A percentile compares a stretch with the other conserved stretches of the same genome.
Conservation (phyloP, 805 yeast species). For the Starmerella stigmatis region DNA sequence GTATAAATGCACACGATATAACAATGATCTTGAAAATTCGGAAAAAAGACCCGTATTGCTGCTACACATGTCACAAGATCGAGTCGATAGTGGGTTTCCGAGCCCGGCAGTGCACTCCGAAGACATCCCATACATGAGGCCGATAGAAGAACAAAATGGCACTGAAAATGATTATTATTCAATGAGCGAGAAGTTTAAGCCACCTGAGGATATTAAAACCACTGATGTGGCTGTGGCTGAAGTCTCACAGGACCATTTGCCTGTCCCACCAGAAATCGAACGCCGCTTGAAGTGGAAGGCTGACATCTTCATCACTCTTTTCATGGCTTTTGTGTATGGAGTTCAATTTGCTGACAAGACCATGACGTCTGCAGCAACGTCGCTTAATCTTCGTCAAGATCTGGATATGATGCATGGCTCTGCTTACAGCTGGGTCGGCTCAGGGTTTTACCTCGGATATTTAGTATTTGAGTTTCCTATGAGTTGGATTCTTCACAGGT, state of each 20-base stretch:
- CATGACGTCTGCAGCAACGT: constrained; percentile 10
- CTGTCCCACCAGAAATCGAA: constrained; percentile 5
- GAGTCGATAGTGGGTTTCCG: too few species aligned
- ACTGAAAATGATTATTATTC: too few species aligned
- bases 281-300: constrained; percentile 10
- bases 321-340: constrained; percentile 12
- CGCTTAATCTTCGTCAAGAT: constrained; percentile 7
- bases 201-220: neutral
- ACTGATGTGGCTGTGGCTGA: neutral
- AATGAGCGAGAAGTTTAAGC: too few species aligned
- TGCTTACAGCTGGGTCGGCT: constrained; percentile 38
- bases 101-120: too few species aligned
- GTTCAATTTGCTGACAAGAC: constrained; percentile 15
- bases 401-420: constrained; percentile 9
- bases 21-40: too few species aligned
- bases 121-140: too few species aligned
- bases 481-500: constrained; percentile 38
- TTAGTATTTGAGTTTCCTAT: constrained; percentile 46
- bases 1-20: too few species aligned
- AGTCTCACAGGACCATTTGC: neutral
- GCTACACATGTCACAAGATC: too few species aligned
- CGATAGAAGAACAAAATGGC: too few species aligned
- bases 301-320: constrained; percentile 8
- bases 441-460: constrained; percentile 54
- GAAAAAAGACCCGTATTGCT: too few species aligned